Conservation (phyloP, 495 filamentous ascomycete genomes). For the Cryomyces antarcticus region DNA sequence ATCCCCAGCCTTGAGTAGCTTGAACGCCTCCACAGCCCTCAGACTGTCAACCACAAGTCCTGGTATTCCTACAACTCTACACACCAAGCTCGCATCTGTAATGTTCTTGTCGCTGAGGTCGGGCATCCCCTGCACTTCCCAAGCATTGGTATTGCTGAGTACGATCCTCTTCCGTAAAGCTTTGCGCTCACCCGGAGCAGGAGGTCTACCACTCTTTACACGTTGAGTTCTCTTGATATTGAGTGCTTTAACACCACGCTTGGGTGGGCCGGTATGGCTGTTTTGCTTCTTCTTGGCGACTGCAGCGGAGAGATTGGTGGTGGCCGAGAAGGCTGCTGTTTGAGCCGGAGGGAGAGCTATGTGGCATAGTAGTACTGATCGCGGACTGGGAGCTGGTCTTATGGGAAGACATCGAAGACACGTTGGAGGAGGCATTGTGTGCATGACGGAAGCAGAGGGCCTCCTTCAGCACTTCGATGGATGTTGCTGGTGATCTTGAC, state of each 20-base stretch:
- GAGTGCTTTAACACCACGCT: background rate
- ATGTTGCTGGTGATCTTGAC: no score
- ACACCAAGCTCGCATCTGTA: constrained; percentile 12
- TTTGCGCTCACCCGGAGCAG: constrained; percentile 62
- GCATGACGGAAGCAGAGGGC: background rate
- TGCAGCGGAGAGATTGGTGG: background rate
- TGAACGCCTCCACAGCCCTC: constrained; percentile 70
- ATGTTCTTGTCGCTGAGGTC: constrained; percentile 36
- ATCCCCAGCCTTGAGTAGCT: constrained; percentile 71
- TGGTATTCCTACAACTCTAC: constrained; percentile 50
- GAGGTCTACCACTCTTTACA: constrained; percentile 22
- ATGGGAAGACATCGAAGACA: background rate
- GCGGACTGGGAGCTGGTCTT: background rate
- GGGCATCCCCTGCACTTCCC: constrained; percentile 44
- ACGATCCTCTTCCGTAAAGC: constrained; percentile 71
- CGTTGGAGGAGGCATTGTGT: background rate
- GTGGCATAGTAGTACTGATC: background rate
- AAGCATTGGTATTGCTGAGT: constrained; percentile 81
- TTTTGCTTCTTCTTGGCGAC: background rate
- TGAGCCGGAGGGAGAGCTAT: background rate
- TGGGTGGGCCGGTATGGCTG: background rate
- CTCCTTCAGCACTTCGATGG: no score
- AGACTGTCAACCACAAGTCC: constrained; percentile 52
- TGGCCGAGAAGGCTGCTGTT: background rate
- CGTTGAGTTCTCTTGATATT: constrained; percentile 5